These are phyloP conservation scores for Colletotrichum siamense DNA, from an alignment of 2,329 filamentous ascomycete genomes.

Conservation along the genomic window DNA sequence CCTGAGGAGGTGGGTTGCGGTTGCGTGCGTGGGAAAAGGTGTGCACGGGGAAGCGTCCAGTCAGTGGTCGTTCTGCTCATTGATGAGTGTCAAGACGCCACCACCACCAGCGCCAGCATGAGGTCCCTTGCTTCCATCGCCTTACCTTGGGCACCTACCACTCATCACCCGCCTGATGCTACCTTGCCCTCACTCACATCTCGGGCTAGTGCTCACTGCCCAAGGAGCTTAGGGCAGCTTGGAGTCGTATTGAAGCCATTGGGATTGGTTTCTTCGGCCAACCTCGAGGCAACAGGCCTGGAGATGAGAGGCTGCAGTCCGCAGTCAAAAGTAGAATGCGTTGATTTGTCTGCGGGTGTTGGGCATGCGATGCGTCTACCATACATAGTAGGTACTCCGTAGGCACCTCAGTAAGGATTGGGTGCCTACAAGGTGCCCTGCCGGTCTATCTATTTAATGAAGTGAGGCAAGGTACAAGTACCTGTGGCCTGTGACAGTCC, in stretches of 20 bases:
- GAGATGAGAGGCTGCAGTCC: neutral
- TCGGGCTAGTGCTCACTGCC: neutral
- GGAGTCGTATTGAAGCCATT: neutral
- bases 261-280: neutral
- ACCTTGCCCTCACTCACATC: neutral
- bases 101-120: neutral
- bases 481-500: neutral
- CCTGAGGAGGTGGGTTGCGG: constrained; percentile 5
- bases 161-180: neutral
- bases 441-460: neutral
- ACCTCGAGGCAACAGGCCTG: neutral
- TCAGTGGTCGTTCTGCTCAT: neutral
- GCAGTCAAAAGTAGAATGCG: neutral
- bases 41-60: constrained; percentile 1
- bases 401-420: neutral
- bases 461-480: neutral
- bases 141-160: neutral
- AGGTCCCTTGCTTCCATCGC: neutral
- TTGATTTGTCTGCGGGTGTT: neutral
- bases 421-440: neutral
- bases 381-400: too few species aligned
- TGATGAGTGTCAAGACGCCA: neutral
- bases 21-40: neutral
- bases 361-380: neutral
- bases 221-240: neutral